phyloP scores from a whole-genome alignment of 306 rosid species.

The Vigna nakashimae region DNA sequence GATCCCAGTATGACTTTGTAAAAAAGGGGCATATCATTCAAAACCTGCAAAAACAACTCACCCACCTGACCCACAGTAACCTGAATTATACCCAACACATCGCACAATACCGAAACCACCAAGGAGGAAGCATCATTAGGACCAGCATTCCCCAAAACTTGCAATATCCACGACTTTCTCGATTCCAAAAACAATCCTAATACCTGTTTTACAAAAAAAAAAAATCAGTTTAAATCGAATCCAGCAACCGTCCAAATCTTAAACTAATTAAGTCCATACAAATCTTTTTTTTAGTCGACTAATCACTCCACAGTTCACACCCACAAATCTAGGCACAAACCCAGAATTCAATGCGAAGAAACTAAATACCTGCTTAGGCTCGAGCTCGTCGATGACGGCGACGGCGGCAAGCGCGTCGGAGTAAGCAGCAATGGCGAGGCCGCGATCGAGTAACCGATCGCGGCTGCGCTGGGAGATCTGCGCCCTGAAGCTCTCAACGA shows the following conservation, averaged over 20 bases:
- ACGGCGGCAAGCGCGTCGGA: conserved; percentile 93
- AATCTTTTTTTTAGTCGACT: conserved; percentile 32
- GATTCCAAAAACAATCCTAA: conserved; percentile 78
- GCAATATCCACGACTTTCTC: conserved; percentile 82
- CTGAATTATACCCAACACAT: conserved; percentile 87
- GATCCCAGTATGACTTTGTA: conserved; percentile 77
- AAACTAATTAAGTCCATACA: conserved; percentile 24
- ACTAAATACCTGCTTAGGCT: conserved; percentile 64
- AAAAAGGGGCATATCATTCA: conserved; percentile 91
- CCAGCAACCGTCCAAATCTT: conserved; percentile 21
- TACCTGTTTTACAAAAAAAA: conserved; percentile 47
- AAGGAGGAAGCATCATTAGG: conserved; percentile 52
- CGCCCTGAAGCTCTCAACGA: conserved; percentile 84
- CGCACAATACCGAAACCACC: conserved; percentile 80
- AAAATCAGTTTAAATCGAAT: conserved; percentile 36
- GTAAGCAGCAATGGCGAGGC: conserved; percentile 63
- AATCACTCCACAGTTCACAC: conserved; percentile 12
- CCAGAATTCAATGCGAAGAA: background rate
- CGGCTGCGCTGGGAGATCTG: conserved; percentile 98
- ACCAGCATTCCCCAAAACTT: conserved; percentile 61
- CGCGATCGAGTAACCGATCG: conserved; percentile 78
- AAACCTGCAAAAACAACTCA: conserved; percentile 85
- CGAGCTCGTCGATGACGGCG: conserved; percentile 77
- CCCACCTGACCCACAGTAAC: conserved; percentile 94
- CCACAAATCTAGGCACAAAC: conserved; percentile 22